Evolutionary conservation across 2,329 filamentous ascomycete species (phyloP).

Genomic region (Paradendryphiella salina): DNA sequence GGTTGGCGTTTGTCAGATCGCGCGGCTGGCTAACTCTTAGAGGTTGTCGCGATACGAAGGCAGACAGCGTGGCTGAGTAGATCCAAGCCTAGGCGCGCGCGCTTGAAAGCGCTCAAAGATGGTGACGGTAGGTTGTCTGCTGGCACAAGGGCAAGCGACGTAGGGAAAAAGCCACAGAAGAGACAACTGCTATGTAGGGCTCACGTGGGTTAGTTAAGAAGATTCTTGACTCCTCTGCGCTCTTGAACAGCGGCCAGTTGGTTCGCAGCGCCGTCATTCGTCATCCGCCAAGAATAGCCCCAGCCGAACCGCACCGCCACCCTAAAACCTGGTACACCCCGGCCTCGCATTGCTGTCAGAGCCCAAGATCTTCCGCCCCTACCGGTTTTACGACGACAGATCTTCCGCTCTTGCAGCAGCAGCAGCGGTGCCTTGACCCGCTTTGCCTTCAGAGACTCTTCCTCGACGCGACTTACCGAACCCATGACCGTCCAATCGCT

Average conservation of each 20-base stretch:
- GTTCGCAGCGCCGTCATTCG: constrained; percentile 12
- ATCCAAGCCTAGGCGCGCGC: constrained; percentile 31
- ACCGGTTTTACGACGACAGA: constrained; percentile 22
- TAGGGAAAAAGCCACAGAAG: constrained; percentile 13
- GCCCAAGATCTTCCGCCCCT: constrained; percentile 16
- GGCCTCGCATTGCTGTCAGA: constrained; percentile 3
- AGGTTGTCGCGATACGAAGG: constrained; percentile 15
- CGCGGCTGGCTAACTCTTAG: constrained; percentile 13
- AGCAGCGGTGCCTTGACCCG: constrained; percentile 38
- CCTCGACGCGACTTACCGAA: constrained; percentile 10
- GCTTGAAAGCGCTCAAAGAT: constrained; percentile 31
- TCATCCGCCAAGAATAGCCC: constrained; percentile 13
- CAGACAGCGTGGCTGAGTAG: constrained; percentile 21
- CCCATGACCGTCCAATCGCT: constrained; percentile 21
- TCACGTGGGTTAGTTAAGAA: constrained; percentile 15
- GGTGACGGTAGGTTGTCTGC: neutral
- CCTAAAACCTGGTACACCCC: constrained; percentile 13
- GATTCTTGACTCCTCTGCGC: constrained; percentile 12
- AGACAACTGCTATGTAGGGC: neutral
- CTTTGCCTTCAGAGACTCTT: constrained; percentile 33
- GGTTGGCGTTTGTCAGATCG: constrained; percentile 17
- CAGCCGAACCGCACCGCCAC: constrained; percentile 18
- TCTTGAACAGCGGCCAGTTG: constrained; percentile 7
- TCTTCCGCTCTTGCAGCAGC: constrained; percentile 41
- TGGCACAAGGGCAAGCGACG: constrained; percentile 4